These are phyloP conservation scores for Hirschfeldia incana DNA, from an alignment of 345 rosid genomes.

Conservation along the genomic window DNA sequence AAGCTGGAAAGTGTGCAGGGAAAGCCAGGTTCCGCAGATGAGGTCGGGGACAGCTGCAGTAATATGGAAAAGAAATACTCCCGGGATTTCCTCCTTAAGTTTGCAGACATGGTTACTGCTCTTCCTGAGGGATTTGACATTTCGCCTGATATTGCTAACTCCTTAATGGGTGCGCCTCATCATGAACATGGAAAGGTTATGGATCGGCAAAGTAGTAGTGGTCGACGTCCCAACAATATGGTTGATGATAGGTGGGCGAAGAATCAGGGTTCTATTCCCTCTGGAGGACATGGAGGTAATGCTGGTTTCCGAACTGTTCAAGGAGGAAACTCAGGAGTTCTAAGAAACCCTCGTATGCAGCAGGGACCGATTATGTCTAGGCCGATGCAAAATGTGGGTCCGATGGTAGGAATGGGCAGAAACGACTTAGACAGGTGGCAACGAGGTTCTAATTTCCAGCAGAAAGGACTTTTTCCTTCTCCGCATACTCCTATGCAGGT, in stretches of 20 bases:
- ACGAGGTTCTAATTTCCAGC: conserved; percentile 61
- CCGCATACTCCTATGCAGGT: conserved; percentile 75
- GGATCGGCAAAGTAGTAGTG: conserved; percentile 63
- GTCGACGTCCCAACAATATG: conserved; percentile 65
- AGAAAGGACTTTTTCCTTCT: conserved; percentile 80
- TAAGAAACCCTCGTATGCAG: conserved; percentile 69
- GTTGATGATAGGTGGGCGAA: conserved; percentile 73
- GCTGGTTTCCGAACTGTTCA: conserved; percentile 65
- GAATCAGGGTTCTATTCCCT: conserved; percentile 45
- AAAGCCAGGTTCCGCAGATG: conserved; percentile 37
- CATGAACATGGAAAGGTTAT: conserved; percentile 61
- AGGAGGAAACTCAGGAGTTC: conserved; percentile 75
- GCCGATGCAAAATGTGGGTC: conserved; percentile 66
- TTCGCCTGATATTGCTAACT: conserved; percentile 51
- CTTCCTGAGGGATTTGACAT: conserved; percentile 69
- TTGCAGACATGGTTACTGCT: conserved; percentile 61
- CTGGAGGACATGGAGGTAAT: conserved; percentile 65
- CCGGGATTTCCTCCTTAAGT: conserved; percentile 87
- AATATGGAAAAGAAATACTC: conserved; percentile 74
- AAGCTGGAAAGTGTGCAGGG: conserved; percentile 54
- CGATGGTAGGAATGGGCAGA: conserved; percentile 66
- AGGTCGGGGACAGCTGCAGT: conserved; percentile 43
- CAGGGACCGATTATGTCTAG: conserved; percentile 71
- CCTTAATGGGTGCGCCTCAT: conserved; percentile 49
- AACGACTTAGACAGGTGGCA: conserved; percentile 88